Conservation (phyloP, 192 early-diverging fungal species). For the Coemansia sp. region DNA sequence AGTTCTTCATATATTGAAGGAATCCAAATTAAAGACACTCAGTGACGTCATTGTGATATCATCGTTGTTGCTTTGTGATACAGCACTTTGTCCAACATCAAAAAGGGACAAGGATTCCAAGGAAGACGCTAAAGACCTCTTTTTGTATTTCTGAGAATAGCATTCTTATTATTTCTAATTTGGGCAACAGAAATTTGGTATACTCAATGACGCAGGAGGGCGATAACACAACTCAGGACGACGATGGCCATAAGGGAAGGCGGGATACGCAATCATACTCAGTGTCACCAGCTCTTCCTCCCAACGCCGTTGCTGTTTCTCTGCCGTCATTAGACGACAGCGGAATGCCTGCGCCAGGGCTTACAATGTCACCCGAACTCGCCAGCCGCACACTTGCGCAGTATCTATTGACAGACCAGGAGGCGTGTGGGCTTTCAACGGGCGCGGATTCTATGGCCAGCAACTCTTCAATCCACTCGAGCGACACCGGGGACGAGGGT, state of each 20-base stretch:
- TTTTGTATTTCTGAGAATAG: conserved; percentile 1
- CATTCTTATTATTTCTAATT: background rate
- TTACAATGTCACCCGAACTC: conserved; percentile 14
- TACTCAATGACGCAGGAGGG: background rate
- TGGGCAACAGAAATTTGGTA: background rate
- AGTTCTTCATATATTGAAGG: conserved; percentile 26
- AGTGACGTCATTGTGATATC: background rate
- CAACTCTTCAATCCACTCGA: conserved; percentile 2
- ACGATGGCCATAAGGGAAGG: background rate
- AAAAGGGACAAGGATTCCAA: background rate
- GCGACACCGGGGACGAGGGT: conserved; percentile 11
- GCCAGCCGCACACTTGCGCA: conserved; percentile 28
- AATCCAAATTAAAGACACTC: background rate
- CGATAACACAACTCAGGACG: background rate
- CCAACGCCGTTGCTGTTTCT: background rate
- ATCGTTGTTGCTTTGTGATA: background rate
- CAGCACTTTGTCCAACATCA: background rate
- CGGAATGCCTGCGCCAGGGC: background rate
- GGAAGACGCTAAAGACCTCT: too few species aligned
- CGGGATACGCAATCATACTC: background rate
- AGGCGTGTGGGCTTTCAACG: conserved; percentile 16
- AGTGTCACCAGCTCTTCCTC: background rate
- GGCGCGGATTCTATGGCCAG: conserved; percentile 7
- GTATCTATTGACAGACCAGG: conserved; percentile 35
- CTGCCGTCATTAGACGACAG: background rate